Conservation (phyloP, 73 alveolate genomes). For the Paramecium pentaurelia region DNA sequence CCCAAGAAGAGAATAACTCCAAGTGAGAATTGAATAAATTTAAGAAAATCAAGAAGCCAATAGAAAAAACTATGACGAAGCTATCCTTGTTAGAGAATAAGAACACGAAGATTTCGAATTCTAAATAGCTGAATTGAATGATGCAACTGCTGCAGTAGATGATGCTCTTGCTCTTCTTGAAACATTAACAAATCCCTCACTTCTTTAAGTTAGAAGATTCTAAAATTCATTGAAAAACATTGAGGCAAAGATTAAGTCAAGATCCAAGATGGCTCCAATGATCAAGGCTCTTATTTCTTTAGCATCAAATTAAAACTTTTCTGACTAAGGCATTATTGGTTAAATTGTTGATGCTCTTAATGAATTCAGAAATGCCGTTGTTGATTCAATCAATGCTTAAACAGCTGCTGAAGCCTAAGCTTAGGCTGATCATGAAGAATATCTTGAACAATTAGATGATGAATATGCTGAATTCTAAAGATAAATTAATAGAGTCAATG, state of each 20-base stretch:
- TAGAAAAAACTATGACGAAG: constrained; percentile 31
- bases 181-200: constrained; percentile 41
- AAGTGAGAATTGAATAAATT: neutral
- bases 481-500: neutral
- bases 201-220: constrained; percentile 40
- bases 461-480: constrained; percentile 52
- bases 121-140: constrained; percentile 15
- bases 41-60: constrained; percentile 44
- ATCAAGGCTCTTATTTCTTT: constrained; percentile 32
- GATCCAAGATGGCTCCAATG: constrained; percentile 45
- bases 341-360: constrained; percentile 34
- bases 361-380: constrained; percentile 39
- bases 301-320: constrained; percentile 39
- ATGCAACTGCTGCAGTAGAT: constrained; percentile 46
- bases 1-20: constrained; percentile 47
- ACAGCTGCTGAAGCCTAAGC: constrained; percentile 34
- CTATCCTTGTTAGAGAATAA: constrained; percentile 22
- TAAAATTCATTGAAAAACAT: constrained; percentile 35
- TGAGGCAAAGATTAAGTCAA: constrained; percentile 26
- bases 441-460: constrained; percentile 21
- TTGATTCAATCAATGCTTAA: constrained; percentile 10
- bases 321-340: constrained; percentile 22
- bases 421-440: constrained; percentile 27
- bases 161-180: constrained; percentile 29
- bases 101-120: constrained; percentile 43